These are phyloP conservation scores for Beauveria rudraprayagi DNA, from an alignment of 2,329 filamentous ascomycete species.

Conservation along the genomic window DNA sequence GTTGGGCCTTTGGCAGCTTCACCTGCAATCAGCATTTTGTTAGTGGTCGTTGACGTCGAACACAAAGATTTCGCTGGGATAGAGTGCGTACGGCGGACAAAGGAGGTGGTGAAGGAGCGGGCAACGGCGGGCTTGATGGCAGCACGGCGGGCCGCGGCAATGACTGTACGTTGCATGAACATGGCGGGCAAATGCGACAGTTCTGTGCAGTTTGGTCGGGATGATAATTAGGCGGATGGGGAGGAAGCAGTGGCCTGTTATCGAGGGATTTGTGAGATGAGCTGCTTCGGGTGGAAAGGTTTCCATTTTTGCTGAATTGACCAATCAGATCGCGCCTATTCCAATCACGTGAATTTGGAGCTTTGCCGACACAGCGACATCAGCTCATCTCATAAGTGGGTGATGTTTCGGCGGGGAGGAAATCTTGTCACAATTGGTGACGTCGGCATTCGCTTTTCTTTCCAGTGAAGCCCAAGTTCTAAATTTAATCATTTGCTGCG, in stretches of 20 bases:
- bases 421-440: no score
- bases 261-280: constrained; percentile 42
- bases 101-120: constrained; percentile 53
- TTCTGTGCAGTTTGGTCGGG: constrained; percentile 16
- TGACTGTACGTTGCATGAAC: constrained; percentile 57
- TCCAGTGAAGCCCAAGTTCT: no score
- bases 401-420: no score
- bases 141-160: constrained; percentile 51
- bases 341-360: constrained; percentile 25
- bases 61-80: neutral
- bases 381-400: neutral
- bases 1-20: constrained; percentile 29
- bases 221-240: constrained; percentile 17
- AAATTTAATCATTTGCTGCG: neutral
- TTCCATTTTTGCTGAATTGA: constrained; percentile 27
- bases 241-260: constrained; percentile 21
- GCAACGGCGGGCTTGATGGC: constrained; percentile 46
- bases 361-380: constrained; percentile 13
- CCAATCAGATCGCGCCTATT: constrained; percentile 23
- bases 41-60: neutral
- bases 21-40: constrained; percentile 19
- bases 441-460: neutral
- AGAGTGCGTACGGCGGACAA: constrained; percentile 48
- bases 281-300: constrained; percentile 35
- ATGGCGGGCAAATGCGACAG: constrained; percentile 31